phyloP scores from a whole-genome alignment of 371 early-diverging fungal species.

The Lichtheimia ramosa region DNA sequence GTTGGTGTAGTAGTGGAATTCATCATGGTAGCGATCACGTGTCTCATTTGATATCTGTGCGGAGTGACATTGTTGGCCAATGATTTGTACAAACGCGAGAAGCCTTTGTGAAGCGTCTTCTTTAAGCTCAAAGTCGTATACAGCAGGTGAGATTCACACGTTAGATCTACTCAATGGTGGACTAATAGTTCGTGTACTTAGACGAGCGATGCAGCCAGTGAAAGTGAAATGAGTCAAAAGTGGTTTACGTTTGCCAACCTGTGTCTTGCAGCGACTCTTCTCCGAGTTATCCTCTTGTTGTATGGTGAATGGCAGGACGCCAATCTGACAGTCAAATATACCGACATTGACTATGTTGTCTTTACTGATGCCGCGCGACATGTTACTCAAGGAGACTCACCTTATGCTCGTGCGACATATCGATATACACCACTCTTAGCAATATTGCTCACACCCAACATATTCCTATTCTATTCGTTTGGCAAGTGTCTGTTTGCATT shows the following conservation, averaged over 20 bases:
- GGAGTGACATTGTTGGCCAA: too few relatives aligned
- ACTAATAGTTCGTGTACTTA: too few relatives aligned
- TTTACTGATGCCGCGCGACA: slow-evolving; percentile 92
- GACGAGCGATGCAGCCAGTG: slow-evolving; percentile 1
- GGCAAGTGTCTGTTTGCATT: slow-evolving; percentile 90
- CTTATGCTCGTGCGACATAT: slow-evolving; percentile 91
- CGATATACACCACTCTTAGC: slow-evolving; percentile 96
- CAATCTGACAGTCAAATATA: slow-evolving; percentile 86
- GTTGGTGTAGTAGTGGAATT: too few relatives aligned
- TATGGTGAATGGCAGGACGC: slow-evolving; percentile 89
- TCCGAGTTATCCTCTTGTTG: slow-evolving; percentile 68
- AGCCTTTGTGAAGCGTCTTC: too few relatives aligned
- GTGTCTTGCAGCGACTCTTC: slow-evolving; percentile 35
- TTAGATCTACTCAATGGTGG: too few relatives aligned
- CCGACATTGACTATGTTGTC: slow-evolving; percentile 96
- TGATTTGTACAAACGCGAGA: too few relatives aligned
- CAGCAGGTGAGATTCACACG: too few relatives aligned
- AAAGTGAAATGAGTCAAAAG: slow-evolving; percentile 5
- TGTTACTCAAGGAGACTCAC: slow-evolving; percentile 73
- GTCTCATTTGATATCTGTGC: too few relatives aligned
- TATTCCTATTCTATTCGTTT: slow-evolving; percentile 67
- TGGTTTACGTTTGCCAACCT: slow-evolving; percentile 22
- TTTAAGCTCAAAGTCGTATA: too few relatives aligned
- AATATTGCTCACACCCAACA: slow-evolving; percentile 80
- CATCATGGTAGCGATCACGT: too few relatives aligned